Evolutionary conservation across 805 yeast species (phyloP).

Genomic region (Pichia thaimueangensis): DNA sequence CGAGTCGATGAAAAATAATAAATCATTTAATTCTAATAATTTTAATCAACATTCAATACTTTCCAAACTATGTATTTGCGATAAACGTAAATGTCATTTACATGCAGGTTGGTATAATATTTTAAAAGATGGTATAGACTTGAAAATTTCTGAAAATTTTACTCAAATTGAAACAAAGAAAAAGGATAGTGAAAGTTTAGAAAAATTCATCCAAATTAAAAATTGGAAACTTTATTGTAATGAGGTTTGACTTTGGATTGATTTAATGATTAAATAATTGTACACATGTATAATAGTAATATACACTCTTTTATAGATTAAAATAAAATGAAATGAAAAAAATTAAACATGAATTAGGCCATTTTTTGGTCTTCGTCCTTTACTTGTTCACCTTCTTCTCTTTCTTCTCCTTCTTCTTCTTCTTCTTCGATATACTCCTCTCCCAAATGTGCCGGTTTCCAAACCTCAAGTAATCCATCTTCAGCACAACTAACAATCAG

Average conservation of each 20-base stretch:
- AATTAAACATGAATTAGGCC: no score
- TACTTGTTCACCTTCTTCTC: slow-evolving; percentile 18
- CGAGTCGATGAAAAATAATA: slow-evolving; percentile 10
- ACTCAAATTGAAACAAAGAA: slow-evolving; percentile 14
- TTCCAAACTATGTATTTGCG: slow-evolving; percentile 40
- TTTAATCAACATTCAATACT: slow-evolving; percentile 7
- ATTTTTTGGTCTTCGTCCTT: slow-evolving; percentile 20
- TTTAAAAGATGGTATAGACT: slow-evolving; percentile 31
- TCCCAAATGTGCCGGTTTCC: slow-evolving; percentile 56
- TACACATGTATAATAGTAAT: no score
- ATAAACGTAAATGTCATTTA: slow-evolving; percentile 48
- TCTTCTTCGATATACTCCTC: slow-evolving; percentile 35
- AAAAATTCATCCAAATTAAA: slow-evolving; percentile 31
- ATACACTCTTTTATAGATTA: no score
- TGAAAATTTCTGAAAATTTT: slow-evolving; percentile 27
- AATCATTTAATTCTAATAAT: slow-evolving; percentile 5
- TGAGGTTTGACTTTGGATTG: background rate
- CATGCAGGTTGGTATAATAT: slow-evolving; percentile 37
- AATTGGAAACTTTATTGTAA: slow-evolving; percentile 22
- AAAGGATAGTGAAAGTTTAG: slow-evolving; percentile 21
- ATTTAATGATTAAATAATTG: no score
- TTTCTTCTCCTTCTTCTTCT: slow-evolving; percentile 34
- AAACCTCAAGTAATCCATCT: slow-evolving; percentile 68
- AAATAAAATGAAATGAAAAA: no score
- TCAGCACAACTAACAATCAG: slow-evolving; percentile 65